A percentile compares a stretch with the other conserved stretches of the same genome.
These are phyloP conservation scores for Taphrina flavorubra DNA, from an alignment of 1,139 yeast species.

Conservation along the genomic window DNA sequence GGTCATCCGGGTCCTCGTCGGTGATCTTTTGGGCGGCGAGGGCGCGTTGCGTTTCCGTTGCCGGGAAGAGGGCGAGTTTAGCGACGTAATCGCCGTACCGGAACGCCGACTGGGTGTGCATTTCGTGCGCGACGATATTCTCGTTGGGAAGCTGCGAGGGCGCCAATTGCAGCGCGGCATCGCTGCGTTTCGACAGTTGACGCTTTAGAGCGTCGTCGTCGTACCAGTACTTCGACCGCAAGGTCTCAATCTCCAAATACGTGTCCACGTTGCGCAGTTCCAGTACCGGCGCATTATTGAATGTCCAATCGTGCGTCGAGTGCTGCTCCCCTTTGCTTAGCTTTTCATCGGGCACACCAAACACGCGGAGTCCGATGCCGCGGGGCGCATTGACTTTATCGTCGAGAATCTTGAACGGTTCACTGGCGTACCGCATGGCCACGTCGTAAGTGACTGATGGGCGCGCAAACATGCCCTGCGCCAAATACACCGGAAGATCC, in stretches of 20 bases:
- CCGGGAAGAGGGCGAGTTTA: constrained; percentile 20
- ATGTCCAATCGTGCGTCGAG: constrained; percentile 19
- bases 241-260: constrained; percentile 15
- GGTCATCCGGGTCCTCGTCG: constrained; percentile 12
- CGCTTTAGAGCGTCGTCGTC: background rate
- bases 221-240: constrained; percentile 25
- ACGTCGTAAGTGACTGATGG: constrained; percentile 13
- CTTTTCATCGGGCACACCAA: constrained; percentile 22
- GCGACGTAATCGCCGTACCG: constrained; percentile 20
- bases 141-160: constrained; percentile 19
- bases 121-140: constrained; percentile 26
- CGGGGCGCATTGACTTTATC: constrained; percentile 23
- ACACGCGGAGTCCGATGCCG: constrained; percentile 22
- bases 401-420: constrained; percentile 30
- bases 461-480: constrained; percentile 15
- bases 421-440: constrained; percentile 25
- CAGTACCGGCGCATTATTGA: constrained; percentile 23
- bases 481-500: constrained; percentile 10
- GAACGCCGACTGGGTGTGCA: constrained; percentile 25
- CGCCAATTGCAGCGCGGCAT: constrained; percentile 12
- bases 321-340: background rate
- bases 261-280: constrained; percentile 27
- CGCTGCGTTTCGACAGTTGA: constrained; percentile 8
- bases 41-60: background rate
- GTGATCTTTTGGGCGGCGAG: background rate